Evolutionary conservation across 2,329 filamentous ascomycete species (phyloP), one percentile per base, ranked within the genome.

Genomic region (Botrytis tulipae): DNA sequence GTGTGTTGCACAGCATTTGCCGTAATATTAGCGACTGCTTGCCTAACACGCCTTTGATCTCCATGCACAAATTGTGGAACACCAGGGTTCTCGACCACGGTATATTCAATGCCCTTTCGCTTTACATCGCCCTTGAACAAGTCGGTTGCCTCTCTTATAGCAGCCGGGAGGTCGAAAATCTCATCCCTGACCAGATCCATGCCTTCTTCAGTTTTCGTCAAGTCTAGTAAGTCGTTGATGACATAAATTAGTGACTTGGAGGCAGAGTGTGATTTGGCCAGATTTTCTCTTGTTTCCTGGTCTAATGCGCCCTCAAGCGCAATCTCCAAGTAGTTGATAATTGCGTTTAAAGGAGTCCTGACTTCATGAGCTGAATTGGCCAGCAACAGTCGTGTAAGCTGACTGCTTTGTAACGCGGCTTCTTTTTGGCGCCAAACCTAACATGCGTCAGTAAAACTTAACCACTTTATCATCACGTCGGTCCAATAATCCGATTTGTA

Each of bases 301-400:
- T 97, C 94, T 4, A 97, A 84, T 0, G 86, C 84, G 0, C 94
- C 93, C 82, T 97, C 94, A 1, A 97, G 83, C 0, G 94, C 94
- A 76, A 97, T 97, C 78, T 97, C 94, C 1, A 97, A 87, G 77
- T 97, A 97, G 78, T 97, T 97, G 82, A 97, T 97, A 79, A 97
- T 97, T 25, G 94, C 94, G 79, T 97, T 97, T 3, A 97, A 84
- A 0, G 94, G 94, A 0, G 94, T 97, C 68, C 95, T 91, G 14
- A 97, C 93, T 83, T 97, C 94, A 76, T 97, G 95, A 0, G 94
- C 94, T 0, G 94, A 97, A 76, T 97, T 97, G 7, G 94, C 93
- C 35, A 97, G 85, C 2, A 97, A 83, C 6, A 97, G 83, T 65
- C 89, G 87, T 0, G 93, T 97, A 1, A 97, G 85, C 75, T 95